phyloP scores from a whole-genome alignment of 192 early-diverging fungal species.

The Rhizophlyctis rosea region DNA sequence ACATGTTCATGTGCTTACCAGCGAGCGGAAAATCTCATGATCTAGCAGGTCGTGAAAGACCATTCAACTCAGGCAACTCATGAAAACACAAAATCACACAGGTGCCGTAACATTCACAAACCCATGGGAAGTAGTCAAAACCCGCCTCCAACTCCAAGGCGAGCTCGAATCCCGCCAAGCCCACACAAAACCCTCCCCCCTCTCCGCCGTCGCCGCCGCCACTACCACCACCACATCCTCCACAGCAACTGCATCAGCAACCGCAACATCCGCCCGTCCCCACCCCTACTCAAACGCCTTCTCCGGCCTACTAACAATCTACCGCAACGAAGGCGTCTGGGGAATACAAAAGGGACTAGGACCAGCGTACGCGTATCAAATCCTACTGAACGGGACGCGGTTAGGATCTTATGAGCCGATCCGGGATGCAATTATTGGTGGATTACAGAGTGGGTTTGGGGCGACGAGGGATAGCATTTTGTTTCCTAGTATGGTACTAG shows the following conservation, averaged over 20 bases:
- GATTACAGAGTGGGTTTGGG: constrained; percentile 14
- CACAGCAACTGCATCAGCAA: background rate
- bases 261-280: background rate
- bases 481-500: constrained; percentile 62
- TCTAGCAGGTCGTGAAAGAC: too few species aligned
- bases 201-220: background rate
- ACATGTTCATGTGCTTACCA: too few species aligned
- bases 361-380: constrained; percentile 87
- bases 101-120: constrained; percentile 95
- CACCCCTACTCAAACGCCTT: constrained; percentile 71
- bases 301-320: constrained; percentile 72
- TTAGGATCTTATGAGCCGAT: constrained; percentile 90
- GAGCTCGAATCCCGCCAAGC: too few species aligned
- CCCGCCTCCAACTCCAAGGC: constrained; percentile 90
- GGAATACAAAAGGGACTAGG: constrained; percentile 86
- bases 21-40: too few species aligned
- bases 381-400: constrained; percentile 89
- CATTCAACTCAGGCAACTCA: too few species aligned
- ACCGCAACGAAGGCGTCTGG: constrained; percentile 76
- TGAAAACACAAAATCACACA: too few species aligned
- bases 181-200: background rate
- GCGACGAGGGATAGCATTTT: constrained; percentile 13
- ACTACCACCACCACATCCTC: constrained; percentile 36
- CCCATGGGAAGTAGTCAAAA: constrained; percentile 92
- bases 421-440: constrained; percentile 44